Evolutionary conservation across 768 basidiomycete genomes (phyloP), one percentile per base, ranked within the genome.

Genomic region (Boletales sp.): DNA sequence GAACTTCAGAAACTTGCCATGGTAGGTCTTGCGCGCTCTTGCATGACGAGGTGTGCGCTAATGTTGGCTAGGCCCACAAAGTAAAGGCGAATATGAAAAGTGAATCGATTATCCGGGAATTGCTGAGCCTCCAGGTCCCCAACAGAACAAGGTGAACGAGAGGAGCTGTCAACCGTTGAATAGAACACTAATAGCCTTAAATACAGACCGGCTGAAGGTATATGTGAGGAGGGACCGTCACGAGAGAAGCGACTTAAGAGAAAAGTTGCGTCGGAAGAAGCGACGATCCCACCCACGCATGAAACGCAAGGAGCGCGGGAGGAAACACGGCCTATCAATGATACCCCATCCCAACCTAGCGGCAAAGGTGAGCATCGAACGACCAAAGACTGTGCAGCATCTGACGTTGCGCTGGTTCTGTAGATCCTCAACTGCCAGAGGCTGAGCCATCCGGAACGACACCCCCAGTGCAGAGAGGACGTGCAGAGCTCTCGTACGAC

Each of bases 41-140:
- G 40, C 21, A 10, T 3, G 24, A 17, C 9, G 36, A 11, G 7
- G 2, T 4, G 14, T 9, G 14, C 19, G 32, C 34, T 51, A 19
- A 63, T n/a, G 31, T 32, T 17, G 12, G 13, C n/a, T 43, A 67
- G 65, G 53, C 45, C 15, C 40, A 39, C 32, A 34, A 48, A 27
- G 52, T 65, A 5, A 62, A 54, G 32, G 60, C 58, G 6, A 67
- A 69, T 31, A 39, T 48, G 31, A 66, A 64, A 52, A 68, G 55
- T 32, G 59, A 64, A 21, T 11, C 38, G 10, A 65, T 66, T n/a
- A 58, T 68, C 9, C 54, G 27, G 40, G 51, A 47, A 18, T n/a
- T 69, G 30, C 40, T 45, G n/a, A 54, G 43, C 38, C 37, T 56
- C 21, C 50, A 50, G 36, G 17, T 14, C 21, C 41, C 41, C 13